phyloP scores from a whole-genome alignment of 768 basidiomycete genomes.

The Mrakia blollopis region DNA sequence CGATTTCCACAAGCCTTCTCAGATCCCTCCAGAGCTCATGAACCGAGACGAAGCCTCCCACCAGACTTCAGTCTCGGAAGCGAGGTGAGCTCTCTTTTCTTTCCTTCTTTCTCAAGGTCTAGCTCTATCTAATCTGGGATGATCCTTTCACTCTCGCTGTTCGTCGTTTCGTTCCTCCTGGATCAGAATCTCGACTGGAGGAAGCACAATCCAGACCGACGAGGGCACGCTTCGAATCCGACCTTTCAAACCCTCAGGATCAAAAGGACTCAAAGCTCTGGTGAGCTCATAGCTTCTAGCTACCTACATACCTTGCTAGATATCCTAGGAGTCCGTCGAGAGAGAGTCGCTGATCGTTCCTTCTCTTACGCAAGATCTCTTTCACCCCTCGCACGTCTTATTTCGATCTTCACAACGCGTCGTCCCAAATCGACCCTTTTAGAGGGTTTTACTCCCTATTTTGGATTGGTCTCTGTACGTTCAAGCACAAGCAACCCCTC shows the following conservation, averaged over 20 bases:
- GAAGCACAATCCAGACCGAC: slow-evolving; percentile 37
- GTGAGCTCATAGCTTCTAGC: slow-evolving; percentile 32
- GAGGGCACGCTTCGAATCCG: slow-evolving; percentile 40
- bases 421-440: slow-evolving; percentile 74
- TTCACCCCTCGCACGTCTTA: slow-evolving; percentile 80
- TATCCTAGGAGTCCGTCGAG: too few species aligned
- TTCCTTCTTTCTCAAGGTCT: neutral
- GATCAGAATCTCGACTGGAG: slow-evolving; percentile 25
- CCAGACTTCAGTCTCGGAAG: neutral
- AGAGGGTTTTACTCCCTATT: slow-evolving; percentile 93
- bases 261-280: slow-evolving; percentile 73
- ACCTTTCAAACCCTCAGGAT: slow-evolving; percentile 58
- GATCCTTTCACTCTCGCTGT: neutral
- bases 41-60: neutral
- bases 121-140: too few species aligned
- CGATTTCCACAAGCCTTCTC: neutral
- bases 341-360: too few species aligned
- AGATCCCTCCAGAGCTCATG: neutral
- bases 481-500: neutral
- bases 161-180: neutral
- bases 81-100: neutral
- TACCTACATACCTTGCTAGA: too few species aligned
- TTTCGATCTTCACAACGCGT: slow-evolving; percentile 75
- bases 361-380: slow-evolving; percentile 43
- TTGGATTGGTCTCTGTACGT: slow-evolving; percentile 52